phyloP scores from a whole-genome alignment of 257 asterid genomes.

The Paraleonurus japonicus region DNA sequence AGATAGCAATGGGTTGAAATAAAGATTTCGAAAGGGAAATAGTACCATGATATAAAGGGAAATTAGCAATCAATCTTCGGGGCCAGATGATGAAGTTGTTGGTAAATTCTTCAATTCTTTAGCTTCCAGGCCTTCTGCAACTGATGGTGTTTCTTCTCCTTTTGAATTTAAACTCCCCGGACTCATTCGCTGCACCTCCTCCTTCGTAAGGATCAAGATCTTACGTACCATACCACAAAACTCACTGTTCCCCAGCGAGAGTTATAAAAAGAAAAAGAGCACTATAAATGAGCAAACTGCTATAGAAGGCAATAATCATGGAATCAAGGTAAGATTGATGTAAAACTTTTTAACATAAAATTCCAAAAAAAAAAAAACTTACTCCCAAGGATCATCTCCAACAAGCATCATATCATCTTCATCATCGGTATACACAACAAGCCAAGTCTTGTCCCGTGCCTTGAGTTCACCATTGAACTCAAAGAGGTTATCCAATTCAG shows the following conservation, averaged over 20 bases:
- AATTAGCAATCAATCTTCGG: constrained; percentile 47
- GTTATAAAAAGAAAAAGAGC: not conserved
- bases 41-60: constrained; percentile 25
- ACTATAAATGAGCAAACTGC: not conserved
- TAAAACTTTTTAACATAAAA: not conserved
- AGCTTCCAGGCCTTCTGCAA: constrained; percentile 63
- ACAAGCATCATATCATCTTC: constrained; percentile 99
- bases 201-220: constrained; percentile 76
- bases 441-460: constrained; percentile 70
- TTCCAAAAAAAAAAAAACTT: constrained; percentile 31
- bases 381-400: constrained; percentile 99
- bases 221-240: constrained; percentile 89
- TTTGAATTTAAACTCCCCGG: constrained; percentile 67
- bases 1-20: not conserved
- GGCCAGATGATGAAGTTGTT: constrained; percentile 43
- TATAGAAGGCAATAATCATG: not conserved
- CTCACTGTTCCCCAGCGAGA: constrained; percentile 50
- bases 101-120: constrained; percentile 61
- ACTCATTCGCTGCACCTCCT: constrained; percentile 81
- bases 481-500: constrained; percentile 77
- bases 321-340: not conserved
- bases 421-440: constrained; percentile 88
- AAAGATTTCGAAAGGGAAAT: not conserved
- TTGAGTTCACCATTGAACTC: constrained; percentile 87
- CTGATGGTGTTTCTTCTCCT: constrained; percentile 68